Percentiles rank a stretch among this genome's conserved stretches.
These are phyloP conservation scores for Teratosphaeria nubilosa DNA, from an alignment of 2,329 filamentous ascomycete genomes.

Conservation along the genomic window DNA sequence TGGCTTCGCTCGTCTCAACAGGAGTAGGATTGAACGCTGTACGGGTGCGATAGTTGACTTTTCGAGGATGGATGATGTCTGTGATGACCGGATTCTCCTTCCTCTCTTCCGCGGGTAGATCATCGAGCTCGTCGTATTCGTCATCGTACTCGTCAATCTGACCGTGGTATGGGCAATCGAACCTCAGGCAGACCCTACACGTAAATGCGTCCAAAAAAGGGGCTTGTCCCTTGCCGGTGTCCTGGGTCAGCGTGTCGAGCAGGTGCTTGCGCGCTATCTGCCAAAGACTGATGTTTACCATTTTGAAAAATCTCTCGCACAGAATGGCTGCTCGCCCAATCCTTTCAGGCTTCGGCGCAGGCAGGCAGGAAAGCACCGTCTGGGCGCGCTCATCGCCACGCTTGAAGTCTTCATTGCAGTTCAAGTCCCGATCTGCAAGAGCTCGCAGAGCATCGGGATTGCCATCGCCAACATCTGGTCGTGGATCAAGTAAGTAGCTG, in stretches of 20 bases:
- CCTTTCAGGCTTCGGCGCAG: conserved; percentile 11
- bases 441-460: conserved; percentile 11
- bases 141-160: conserved; percentile 25
- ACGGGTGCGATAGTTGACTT: conserved; percentile 21
- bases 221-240: neutral
- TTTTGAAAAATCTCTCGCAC: conserved; percentile 27
- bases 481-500: conserved; percentile 29
- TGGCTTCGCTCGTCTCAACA: neutral
- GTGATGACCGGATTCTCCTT: conserved; percentile 14
- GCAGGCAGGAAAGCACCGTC: conserved; percentile 22
- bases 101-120: neutral
- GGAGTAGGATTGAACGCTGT: conserved; percentile 14
- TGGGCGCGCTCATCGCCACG: conserved; percentile 22
- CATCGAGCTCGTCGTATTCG: conserved; percentile 7
- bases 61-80: conserved; percentile 23
- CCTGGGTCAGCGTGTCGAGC: conserved; percentile 8
- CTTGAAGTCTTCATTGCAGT: conserved; percentile 26
- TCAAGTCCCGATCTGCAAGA: conserved; percentile 12
- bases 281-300: conserved; percentile 31
- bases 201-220: conserved; percentile 11
- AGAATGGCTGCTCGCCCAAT: conserved; percentile 26
- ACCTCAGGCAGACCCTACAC: conserved; percentile 20
- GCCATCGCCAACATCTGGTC: conserved; percentile 10
- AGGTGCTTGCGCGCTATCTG: conserved; percentile 27
- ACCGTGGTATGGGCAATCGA: conserved; percentile 32